These are phyloP conservation scores for Geotrichum ghanense DNA, from an alignment of 805 yeast genomes.

Conservation along the genomic window DNA sequence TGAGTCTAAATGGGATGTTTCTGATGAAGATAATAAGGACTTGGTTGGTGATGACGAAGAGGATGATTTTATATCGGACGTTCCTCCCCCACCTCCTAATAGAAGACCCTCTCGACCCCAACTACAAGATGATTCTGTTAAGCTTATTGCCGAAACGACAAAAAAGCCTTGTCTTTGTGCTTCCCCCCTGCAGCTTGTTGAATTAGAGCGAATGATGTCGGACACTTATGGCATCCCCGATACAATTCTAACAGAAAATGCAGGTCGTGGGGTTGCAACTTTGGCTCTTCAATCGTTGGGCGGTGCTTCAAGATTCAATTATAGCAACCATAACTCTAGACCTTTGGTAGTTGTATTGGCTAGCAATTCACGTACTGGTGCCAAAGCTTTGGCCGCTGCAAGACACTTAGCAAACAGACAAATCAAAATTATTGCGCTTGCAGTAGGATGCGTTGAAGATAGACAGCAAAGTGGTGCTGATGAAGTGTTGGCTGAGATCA, in stretches of 20 bases:
- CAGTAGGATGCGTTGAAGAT: conserved; percentile 14
- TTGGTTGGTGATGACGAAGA: conserved; percentile 10
- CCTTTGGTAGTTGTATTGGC: conserved; percentile 62
- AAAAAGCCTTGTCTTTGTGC: conserved; percentile 29
- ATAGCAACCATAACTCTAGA: conserved; percentile 63
- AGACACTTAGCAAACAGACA: conserved; percentile 69
- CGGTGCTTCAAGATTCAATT: conserved; percentile 53
- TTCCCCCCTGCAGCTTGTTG: conserved; percentile 68
- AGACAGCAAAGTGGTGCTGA: conserved; percentile 27
- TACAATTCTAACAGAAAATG: conserved; percentile 44
- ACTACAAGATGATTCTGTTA: conserved; percentile 1
- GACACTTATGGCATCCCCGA: conserved; percentile 43
- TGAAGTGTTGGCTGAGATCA: neutral
- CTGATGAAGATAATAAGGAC: conserved; percentile 44
- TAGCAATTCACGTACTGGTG: conserved; percentile 69
- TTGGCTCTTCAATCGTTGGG: conserved; percentile 54
- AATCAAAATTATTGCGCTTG: conserved; percentile 45
- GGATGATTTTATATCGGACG: conserved; percentile 1
- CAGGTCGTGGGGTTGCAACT: conserved; percentile 54
- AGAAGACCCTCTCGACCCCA: neutral
- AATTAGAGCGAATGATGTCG: conserved; percentile 50
- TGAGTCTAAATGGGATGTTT: conserved; percentile 19
- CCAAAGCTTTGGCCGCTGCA: conserved; percentile 66
- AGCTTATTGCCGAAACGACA: conserved; percentile 9
- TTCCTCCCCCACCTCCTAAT: conserved; percentile 5